Percentiles rank a stretch among this genome's conserved stretches.
Conservation (phyloP, 1,139 yeast genomes). For the Candida pseudocylindracea region DNA sequence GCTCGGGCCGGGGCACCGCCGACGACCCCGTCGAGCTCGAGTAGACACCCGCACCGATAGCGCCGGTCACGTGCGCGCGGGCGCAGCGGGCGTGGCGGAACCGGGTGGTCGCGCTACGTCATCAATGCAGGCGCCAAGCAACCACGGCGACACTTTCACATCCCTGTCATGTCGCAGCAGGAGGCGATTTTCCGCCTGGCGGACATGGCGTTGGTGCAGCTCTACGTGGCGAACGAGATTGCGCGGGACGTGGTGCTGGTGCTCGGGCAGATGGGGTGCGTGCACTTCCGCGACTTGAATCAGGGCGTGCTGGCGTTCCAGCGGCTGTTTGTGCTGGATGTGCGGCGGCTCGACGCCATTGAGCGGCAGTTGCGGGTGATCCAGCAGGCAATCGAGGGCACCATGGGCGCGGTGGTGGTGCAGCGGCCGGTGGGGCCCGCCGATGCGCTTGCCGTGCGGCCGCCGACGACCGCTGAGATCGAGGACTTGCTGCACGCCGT, state of each 20-base stretch:
- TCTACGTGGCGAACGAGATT: slow-evolving; percentile 52
- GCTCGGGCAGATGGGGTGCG: slow-evolving; percentile 37
- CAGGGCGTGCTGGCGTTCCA: slow-evolving; percentile 48
- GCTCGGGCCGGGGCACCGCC: too few relatives aligned
- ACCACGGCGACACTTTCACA: not conserved
- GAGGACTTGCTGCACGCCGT: slow-evolving; percentile 16
- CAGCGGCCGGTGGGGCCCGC: too few relatives aligned
- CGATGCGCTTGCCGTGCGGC: too few relatives aligned
- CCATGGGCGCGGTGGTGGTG: too few relatives aligned
- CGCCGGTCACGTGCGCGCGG: too few relatives aligned
- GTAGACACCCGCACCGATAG: too few relatives aligned
- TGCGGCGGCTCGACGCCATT: slow-evolving; percentile 42
- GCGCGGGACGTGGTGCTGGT: slow-evolving; percentile 42
- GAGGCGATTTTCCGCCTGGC: slow-evolving; percentile 64
- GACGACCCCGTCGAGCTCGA: too few relatives aligned
- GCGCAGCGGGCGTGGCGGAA: too few relatives aligned
- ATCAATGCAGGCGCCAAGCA: too few relatives aligned
- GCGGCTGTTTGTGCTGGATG: slow-evolving; percentile 47
- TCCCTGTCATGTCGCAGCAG: slow-evolving; percentile 10
- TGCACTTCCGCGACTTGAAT: slow-evolving; percentile 55
- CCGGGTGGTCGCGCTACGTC: too few relatives aligned
- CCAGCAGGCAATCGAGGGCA: too few relatives aligned
- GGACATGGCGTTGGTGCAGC: slow-evolving; percentile 57
- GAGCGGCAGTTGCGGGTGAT: slow-evolving; percentile 24
- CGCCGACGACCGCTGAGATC: too few relatives aligned